Evolutionary conservation across 75 land plant species (phyloP), one percentile per base, ranked within the genome.

Genomic region (Pseudotsuga menziesii): DNA sequence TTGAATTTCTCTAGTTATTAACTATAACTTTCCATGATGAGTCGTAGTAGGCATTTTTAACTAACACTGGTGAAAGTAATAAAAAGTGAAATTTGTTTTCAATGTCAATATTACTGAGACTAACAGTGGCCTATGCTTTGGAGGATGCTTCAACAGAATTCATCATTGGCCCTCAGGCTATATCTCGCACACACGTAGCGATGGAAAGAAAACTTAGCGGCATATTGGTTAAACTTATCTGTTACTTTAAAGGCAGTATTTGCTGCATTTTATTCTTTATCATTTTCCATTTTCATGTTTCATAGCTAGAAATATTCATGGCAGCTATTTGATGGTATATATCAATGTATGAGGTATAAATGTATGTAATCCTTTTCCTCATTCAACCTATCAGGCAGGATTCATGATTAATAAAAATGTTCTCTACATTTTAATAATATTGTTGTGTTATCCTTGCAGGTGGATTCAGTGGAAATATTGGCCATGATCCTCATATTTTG

Each of bases 401-500:
- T 74, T 19, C 13, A 74, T 25, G n/a, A 26, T 56, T 52, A 55
- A 16, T n/a, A 55, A 15, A 25, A 52, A 25, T 23, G 75, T 14
- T 61, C 75, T 74, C 25, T 15, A 48, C n/a, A 9, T 16, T 26
- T 16, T 52, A 22, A 2, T 56, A 15, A 22, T 26, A 52, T 56
- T 26, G 19, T 19, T 78, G 20, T 39, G 72, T 36, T 56, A 70
- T 56, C 1, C 58, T 6, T 84, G 75, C 88, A 96, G 99, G 99
- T 39, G 99, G 99, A 8, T 96, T 94, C 84, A 86, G 89, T 77
- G 98, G 98, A 59, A 94, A 94, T 78, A 66, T 92, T 72, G 94
- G 91, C 44, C 99, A 96, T 83, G 99, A 96, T 77, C 98, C 98
- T 25, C 99, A 96, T 66, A 78, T 96, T 73, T 29, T 96, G 72